Percentiles rank a stretch among this genome's conserved stretches.
phyloP scores from a whole-genome alignment of 2,329 filamentous ascomycete species.

The Epichloe bromicola region DNA sequence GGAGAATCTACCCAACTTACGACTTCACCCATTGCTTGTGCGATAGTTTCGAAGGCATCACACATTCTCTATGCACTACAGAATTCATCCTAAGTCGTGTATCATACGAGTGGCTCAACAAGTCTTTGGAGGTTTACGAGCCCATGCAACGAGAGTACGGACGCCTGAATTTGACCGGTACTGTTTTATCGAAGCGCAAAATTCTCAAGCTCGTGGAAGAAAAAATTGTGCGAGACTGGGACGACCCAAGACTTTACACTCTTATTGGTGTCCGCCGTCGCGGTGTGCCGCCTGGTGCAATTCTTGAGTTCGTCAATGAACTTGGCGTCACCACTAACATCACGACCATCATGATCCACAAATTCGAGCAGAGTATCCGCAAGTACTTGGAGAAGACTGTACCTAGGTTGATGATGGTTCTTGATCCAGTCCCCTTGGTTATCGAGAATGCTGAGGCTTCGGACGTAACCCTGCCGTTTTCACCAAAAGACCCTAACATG shows the following conservation, averaged over 20 bases:
- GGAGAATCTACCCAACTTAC: constrained; percentile 92
- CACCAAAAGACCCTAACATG: constrained; percentile 62
- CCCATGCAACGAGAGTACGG: constrained; percentile 87
- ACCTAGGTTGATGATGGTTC: constrained; percentile 76
- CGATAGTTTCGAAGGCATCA: constrained; percentile 85
- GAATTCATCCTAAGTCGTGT: constrained; percentile 78
- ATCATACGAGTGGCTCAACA: constrained; percentile 85
- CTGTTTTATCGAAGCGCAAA: constrained; percentile 76
- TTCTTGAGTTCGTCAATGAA: constrained; percentile 82
- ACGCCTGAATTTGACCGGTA: constrained; percentile 58
- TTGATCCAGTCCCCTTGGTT: constrained; percentile 71
- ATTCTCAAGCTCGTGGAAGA: constrained; percentile 68
- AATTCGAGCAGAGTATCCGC: constrained; percentile 78
- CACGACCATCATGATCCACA: constrained; percentile 64
- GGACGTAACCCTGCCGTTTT: constrained; percentile 64
- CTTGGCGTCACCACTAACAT: constrained; percentile 77
- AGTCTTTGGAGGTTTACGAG: constrained; percentile 68
- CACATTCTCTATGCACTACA: constrained; percentile 84
- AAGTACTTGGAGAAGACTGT: constrained; percentile 80
- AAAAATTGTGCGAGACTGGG: constrained; percentile 73
- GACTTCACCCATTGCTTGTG: constrained; percentile 86
- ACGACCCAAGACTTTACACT: constrained; percentile 83
- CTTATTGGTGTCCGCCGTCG: constrained; percentile 71
- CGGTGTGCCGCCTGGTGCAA: constrained; percentile 76
- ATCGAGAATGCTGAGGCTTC: constrained; percentile 59